These are phyloP conservation scores for Metschnikowia picachoensis DNA, from an alignment of 805 yeast species.

Conservation along the genomic window DNA sequence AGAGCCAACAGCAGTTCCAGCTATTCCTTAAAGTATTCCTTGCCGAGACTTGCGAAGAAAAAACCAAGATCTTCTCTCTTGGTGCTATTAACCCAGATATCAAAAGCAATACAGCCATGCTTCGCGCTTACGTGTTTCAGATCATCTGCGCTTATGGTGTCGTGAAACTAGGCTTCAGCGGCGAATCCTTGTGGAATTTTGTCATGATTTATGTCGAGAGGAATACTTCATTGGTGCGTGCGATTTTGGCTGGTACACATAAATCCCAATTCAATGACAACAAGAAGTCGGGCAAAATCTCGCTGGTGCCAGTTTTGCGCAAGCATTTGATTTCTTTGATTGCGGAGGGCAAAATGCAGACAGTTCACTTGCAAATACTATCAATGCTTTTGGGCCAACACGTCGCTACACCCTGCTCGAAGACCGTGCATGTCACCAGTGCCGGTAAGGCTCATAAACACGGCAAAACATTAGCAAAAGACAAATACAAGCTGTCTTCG, in stretches of 20 bases:
- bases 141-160: constrained; percentile 51
- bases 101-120: constrained; percentile 42
- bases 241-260: constrained; percentile 51
- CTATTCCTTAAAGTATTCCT: constrained; percentile 55
- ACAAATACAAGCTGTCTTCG: constrained; percentile 17
- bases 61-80: constrained; percentile 56
- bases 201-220: constrained; percentile 48
- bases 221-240: constrained; percentile 44
- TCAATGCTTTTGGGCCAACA: constrained; percentile 46
- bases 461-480: constrained; percentile 20
- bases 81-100: constrained; percentile 75
- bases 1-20: constrained; percentile 56
- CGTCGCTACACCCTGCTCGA: constrained; percentile 16
- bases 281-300: constrained; percentile 46
- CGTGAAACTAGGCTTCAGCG: constrained; percentile 52
- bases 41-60: constrained; percentile 58
- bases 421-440: constrained; percentile 16
- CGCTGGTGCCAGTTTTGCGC: constrained; percentile 45
- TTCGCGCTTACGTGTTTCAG: constrained; percentile 50
- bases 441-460: constrained; percentile 16
- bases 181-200: constrained; percentile 64
- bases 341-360: constrained; percentile 43
- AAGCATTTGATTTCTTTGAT: constrained; percentile 48
- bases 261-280: constrained; percentile 47
- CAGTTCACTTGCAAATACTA: constrained; percentile 44